phyloP scores from a whole-genome alignment of 2,329 filamentous ascomycete species.

The Colletotrichum orbiculare region DNA sequence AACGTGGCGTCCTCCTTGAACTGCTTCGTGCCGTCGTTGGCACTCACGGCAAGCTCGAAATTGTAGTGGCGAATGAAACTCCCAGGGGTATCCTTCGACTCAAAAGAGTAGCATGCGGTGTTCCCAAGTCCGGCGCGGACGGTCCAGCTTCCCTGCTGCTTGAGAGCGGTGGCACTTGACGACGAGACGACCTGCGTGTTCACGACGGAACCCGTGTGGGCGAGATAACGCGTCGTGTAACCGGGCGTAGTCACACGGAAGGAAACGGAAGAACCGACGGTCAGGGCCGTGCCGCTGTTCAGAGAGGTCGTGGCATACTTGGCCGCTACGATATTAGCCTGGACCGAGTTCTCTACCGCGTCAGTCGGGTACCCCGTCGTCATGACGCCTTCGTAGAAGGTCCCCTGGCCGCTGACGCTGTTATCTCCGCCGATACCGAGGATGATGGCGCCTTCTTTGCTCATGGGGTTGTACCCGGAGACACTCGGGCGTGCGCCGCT shows the following conservation, averaged over 20 bases:
- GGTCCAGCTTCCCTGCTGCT: slow-evolving; percentile 64
- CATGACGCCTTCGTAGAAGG: slow-evolving; percentile 75
- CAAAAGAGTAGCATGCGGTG: slow-evolving; percentile 69
- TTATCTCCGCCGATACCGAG: slow-evolving; percentile 80
- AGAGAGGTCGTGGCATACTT: slow-evolving; percentile 62
- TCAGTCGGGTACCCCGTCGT: slow-evolving; percentile 71
- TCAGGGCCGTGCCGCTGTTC: slow-evolving; percentile 58
- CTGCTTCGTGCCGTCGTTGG: slow-evolving; percentile 65
- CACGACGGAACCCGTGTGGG: slow-evolving; percentile 61
- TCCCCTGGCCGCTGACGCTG: slow-evolving; percentile 68
- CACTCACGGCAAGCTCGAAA: slow-evolving; percentile 61
- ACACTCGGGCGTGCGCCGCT: slow-evolving; percentile 63
- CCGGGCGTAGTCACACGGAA: slow-evolving; percentile 66
- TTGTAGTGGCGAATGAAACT: slow-evolving; percentile 68
- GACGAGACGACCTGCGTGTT: slow-evolving; percentile 66
- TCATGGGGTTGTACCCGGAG: slow-evolving; percentile 70
- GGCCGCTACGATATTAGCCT: slow-evolving; percentile 70
- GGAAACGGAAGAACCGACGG: slow-evolving; percentile 61
- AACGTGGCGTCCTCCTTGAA: slow-evolving; percentile 73
- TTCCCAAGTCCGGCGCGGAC: slow-evolving; percentile 66
- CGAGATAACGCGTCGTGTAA: slow-evolving; percentile 64
- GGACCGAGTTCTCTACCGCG: slow-evolving; percentile 66
- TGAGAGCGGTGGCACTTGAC: slow-evolving; percentile 59
- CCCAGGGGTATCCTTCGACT: slow-evolving; percentile 67
- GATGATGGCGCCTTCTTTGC: slow-evolving; percentile 72